These are phyloP conservation scores for Dioszegia hungarica DNA, from an alignment of 768 basidiomycete genomes.

Conservation along the genomic window DNA sequence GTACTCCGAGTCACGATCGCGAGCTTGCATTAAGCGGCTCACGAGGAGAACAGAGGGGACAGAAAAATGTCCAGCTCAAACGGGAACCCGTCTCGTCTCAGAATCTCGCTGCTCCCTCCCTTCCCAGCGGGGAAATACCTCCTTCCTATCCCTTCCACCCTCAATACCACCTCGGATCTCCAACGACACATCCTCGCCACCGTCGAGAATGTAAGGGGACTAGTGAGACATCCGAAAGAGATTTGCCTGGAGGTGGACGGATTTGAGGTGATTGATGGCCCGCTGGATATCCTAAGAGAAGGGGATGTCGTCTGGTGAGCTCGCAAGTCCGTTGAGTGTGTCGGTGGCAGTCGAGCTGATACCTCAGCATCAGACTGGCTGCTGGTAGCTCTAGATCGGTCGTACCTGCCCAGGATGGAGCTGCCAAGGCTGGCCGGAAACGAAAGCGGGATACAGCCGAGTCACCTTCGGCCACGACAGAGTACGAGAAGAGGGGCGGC, in stretches of 20 bases:
- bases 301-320: conserved; percentile 45
- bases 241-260: conserved; percentile 36
- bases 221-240: conserved; percentile 10
- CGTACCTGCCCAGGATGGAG: background rate
- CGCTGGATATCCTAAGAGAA: conserved; percentile 71
- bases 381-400: conserved; percentile 3
- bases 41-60: background rate
- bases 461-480: no score
- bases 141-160: conserved; percentile 15
- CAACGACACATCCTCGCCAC: conserved; percentile 24
- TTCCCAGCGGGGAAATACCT: conserved; percentile 26
- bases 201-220: conserved; percentile 11
- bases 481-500: no score
- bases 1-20: no score
- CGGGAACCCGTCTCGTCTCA: conserved; percentile 1
- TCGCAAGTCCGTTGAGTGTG: no score
- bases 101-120: conserved; percentile 27
- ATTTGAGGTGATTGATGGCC: conserved; percentile 56
- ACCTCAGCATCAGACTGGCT: background rate
- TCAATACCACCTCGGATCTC: conserved; percentile 27
- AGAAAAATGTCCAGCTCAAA: background rate
- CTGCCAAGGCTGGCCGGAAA: background rate
- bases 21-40: background rate
- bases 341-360: conserved; percentile 3
- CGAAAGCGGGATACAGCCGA: no score